These are phyloP conservation scores for Neurospora discreta DNA, from an alignment of 495 filamentous ascomycete species.

Conservation along the genomic window DNA sequence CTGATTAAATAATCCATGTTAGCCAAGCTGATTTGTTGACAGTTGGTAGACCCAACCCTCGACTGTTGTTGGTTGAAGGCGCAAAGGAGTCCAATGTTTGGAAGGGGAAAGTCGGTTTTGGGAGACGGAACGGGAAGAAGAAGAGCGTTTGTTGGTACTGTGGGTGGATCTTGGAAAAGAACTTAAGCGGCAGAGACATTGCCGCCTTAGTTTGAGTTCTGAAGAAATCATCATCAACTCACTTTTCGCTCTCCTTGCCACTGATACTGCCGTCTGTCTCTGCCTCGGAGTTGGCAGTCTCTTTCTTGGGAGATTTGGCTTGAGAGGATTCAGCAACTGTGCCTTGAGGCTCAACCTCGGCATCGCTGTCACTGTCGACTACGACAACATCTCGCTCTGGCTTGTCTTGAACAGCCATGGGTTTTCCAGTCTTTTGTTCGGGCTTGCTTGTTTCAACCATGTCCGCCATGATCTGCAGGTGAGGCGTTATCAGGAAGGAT, in stretches of 20 bases:
- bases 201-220: not conserved
- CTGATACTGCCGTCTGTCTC: not conserved
- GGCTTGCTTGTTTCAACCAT: not conserved
- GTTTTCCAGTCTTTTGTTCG: not conserved
- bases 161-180: not conserved
- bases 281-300: not conserved
- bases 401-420: not conserved
- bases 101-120: not conserved
- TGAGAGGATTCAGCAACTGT: not conserved
- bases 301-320: not conserved
- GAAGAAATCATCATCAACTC: not conserved
- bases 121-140: not conserved
- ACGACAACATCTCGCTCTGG: not conserved
- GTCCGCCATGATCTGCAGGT: not conserved
- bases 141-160: not conserved
- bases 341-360: not conserved
- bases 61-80: not conserved
- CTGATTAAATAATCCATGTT: not conserved
- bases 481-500: not conserved
- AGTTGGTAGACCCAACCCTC: not conserved
- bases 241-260: not conserved
- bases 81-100: not conserved
- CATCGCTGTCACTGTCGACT: not conserved
- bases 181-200: not conserved
- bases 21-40: not conserved